Percentiles rank a stretch among this genome's conserved stretches.
Conservation (phyloP, 352 stramenopile genomes). For the Phytopythium mirpurense region DNA sequence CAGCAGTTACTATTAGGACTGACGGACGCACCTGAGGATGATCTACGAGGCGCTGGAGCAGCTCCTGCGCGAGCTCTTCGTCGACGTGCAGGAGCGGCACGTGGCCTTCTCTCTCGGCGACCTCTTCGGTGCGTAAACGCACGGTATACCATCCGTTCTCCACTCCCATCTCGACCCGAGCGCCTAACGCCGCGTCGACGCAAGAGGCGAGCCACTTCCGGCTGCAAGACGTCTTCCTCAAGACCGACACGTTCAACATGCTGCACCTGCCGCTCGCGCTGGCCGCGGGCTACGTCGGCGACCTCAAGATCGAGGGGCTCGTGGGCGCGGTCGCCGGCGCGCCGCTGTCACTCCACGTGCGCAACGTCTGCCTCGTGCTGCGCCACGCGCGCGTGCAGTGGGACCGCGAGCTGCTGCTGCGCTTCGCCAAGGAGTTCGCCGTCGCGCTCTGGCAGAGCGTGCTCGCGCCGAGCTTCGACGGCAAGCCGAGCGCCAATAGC, state of each 20-base stretch:
- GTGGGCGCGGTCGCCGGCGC: slow-evolving; percentile 50
- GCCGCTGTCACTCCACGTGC: slow-evolving; percentile 43
- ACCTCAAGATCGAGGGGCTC: slow-evolving; percentile 58
- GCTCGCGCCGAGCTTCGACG: slow-evolving; percentile 15
- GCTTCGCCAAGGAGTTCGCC: slow-evolving; percentile 63
- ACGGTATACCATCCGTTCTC: no score
- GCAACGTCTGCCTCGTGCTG: slow-evolving; percentile 61
- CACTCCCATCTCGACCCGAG: no score
- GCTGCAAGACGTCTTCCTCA: slow-evolving; percentile 55
- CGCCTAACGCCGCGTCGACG: no score
- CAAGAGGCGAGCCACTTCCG: slow-evolving; percentile 69
- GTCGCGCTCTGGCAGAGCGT: slow-evolving; percentile 54
- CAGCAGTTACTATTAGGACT: no score
- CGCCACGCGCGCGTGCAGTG: slow-evolving; percentile 50
- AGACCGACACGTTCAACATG: slow-evolving; percentile 57
- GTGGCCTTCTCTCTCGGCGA: slow-evolving; percentile 67
- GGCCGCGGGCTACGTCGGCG: slow-evolving; percentile 56
- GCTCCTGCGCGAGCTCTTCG: slow-evolving; percentile 62
- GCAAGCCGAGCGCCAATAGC: slow-evolving; percentile 19
- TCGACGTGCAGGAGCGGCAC: slow-evolving; percentile 46
- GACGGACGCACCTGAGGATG: slow-evolving; percentile 18
- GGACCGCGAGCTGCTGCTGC: slow-evolving; percentile 61
- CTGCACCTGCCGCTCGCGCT: slow-evolving; percentile 66
- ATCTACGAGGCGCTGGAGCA: slow-evolving; percentile 50
- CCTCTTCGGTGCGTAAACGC: slow-evolving; percentile 42